Evolutionary conservation across 2,329 filamentous ascomycete genomes (phyloP), one percentile per base, ranked within the genome.

Genomic region (Mariannaea elegans): DNA sequence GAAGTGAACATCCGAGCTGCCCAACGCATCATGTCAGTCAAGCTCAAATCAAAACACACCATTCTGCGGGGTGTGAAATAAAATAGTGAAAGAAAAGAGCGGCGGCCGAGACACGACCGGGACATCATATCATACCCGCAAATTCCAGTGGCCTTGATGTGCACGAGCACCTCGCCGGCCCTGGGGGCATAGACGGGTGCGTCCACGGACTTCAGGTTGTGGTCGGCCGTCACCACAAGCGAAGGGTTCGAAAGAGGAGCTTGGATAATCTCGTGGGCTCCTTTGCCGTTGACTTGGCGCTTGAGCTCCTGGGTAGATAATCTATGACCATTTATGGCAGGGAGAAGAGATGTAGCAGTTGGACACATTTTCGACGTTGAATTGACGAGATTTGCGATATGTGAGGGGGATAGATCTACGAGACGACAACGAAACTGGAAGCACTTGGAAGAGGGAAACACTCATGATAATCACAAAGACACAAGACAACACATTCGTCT

Each of bases 1-100:
- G 65, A 90, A 88, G 71, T 91, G 88, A 63, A 90, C 83, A 66
- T 90, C 88, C 1, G 87, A 90, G 38, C 84, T 86, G 27, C 14
- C 10, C 5, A 27, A 27, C 9, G 9, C 19, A 9, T 3, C 9
- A 12, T 4, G 39, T 63, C 32, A 64, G 58, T 36, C 31, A 12
- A 47, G 12, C 10, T 41, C 19, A 12, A 19, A 7, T 10, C 18
- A 42, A 7, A 7, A 7, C 7, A 7, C 27, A 31, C 27, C 27
- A 7, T 31, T n/a, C n/a, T n/a, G n/a, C 21, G 3, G 8, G 18
- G 32, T 32, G 47, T n/a, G n/a, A n/a, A n/a, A n/a, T n/a, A n/a
- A n/a, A n/a, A n/a, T n/a, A n/a, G n/a, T n/a, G n/a, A n/a, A n/a
- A n/a, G n/a, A n/a, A 27, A 27, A 27, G 24, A 27, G 24, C 24